Evolutionary conservation across 225 moss, liverwort and hornwort species (phyloP), one percentile per base, ranked within the genome.

Genomic region (Marchantia paleacea): DNA sequence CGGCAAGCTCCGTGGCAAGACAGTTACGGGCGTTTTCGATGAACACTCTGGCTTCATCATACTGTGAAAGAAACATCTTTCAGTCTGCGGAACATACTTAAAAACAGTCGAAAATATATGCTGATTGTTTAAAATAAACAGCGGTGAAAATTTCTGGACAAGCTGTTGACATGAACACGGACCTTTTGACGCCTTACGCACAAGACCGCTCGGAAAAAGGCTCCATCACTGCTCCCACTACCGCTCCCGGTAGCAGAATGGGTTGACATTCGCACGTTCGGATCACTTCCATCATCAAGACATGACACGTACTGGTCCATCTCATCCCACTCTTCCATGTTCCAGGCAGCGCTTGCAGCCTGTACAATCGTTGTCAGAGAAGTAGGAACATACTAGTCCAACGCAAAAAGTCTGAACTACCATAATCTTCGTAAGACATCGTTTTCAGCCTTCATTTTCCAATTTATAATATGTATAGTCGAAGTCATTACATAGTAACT

Each of bases 311-410:
- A 99, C 81, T 89, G 86, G 2, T 89, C 88, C 99, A 99, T 99
- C 81, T 99, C 94, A 55, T 99, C 95, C 99, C 99, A 99, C 55
- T 92, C 90, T 73, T 93, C 94, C 94, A 94, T 94, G 79, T 99
- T 99, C 99, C 99, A 99, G 39, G 99, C 99, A 73, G 99, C 99
- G 90, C 86, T 95, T 81, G 95, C 95, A 63, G 95, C 99, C 97
- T 99, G 87, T 61, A 82, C 20, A 68, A 26, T 14, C 24, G 80
- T 50, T 81, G 76, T n/a, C 73, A n/a, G 2, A 15, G 68, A 29
- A 28, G 29, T 47, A 18, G 30, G 69, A 14, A 28, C 1, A 8
- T 10, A 66, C 25, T 10, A 10, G 3, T 26, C 12, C 28, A 28
- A 24, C 8, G 10, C 10, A 64, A 16, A 10, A 64, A 0, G 3